Evolutionary conservation across 345 rosid genomes (phyloP).

Genomic region (Erodium maritimum): DNA sequence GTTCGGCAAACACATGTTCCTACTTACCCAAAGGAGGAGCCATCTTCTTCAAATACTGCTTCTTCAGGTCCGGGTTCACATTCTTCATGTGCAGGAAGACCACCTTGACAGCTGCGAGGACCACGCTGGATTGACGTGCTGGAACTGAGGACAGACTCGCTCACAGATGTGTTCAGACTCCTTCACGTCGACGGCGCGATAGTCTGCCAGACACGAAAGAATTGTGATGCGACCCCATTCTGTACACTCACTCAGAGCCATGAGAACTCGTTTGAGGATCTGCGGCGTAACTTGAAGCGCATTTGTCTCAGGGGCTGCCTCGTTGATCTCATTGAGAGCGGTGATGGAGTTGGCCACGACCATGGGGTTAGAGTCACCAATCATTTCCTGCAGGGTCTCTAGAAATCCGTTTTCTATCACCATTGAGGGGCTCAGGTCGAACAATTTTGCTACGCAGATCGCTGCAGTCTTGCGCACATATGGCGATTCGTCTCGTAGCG

Average conservation of each 20-base stretch:
- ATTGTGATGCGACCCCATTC: slow-evolving; percentile 67
- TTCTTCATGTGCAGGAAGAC: no score
- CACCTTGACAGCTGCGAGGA: no score
- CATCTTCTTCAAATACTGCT: slow-evolving; percentile 99
- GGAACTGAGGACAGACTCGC: no score
- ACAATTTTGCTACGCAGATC: slow-evolving; percentile 94
- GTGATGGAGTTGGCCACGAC: slow-evolving; percentile 99
- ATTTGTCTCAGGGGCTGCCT: slow-evolving; percentile 52
- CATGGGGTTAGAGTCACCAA: slow-evolving; percentile 98
- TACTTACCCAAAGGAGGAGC: slow-evolving; percentile 99
- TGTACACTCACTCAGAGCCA: slow-evolving; percentile 97
- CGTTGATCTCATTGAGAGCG: slow-evolving; percentile 98
- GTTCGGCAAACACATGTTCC: no score
- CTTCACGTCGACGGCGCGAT: no score
- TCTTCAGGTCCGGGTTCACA: no score
- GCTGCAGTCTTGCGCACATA: slow-evolving; percentile 99
- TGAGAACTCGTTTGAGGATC: slow-evolving; percentile 86
- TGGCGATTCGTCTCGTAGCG: slow-evolving; percentile 98
- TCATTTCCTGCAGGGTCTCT: slow-evolving; percentile 90
- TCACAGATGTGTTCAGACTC: no score
- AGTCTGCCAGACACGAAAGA: no score
- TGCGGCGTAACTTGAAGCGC: slow-evolving; percentile 82
- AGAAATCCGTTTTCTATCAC: slow-evolving; percentile 97
- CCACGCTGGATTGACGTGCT: no score
- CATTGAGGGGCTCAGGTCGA: slow-evolving; percentile 90